Evolutionary conservation across 2,329 filamentous ascomycete genomes (phyloP).

Genomic region (Myriosclerotinia duriaeana): DNA sequence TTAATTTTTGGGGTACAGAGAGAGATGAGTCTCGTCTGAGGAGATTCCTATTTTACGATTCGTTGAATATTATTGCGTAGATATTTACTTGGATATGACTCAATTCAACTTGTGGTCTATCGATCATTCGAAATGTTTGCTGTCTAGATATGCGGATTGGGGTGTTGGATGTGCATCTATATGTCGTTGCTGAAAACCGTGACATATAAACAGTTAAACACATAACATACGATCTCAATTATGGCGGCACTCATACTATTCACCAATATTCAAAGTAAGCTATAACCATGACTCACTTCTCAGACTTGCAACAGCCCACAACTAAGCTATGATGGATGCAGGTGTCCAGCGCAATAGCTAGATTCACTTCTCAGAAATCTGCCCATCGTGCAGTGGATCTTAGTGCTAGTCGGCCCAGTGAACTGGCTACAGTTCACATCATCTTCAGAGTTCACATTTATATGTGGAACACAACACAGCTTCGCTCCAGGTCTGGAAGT

Average conservation of each 20-base stretch:
- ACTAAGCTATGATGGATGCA: background rate
- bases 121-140: background rate
- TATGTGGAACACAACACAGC: background rate
- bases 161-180: background rate
- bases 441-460: background rate
- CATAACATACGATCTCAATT: background rate
- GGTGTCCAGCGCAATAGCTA: background rate
- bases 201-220: no score
- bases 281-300: background rate
- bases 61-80: background rate
- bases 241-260: background rate
- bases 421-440: background rate
- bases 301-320: background rate
- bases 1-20: no score
- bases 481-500: no score
- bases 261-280: background rate
- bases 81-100: background rate
- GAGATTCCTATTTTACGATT: no score
- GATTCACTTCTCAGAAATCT: background rate
- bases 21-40: background rate
- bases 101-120: conserved; percentile 4
- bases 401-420: background rate
- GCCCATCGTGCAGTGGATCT: background rate
- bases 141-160: background rate
- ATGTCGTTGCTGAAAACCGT: background rate